These are phyloP conservation scores for Rhodamnia argentea DNA, from an alignment of 345 rosid species.

Conservation along the genomic window DNA sequence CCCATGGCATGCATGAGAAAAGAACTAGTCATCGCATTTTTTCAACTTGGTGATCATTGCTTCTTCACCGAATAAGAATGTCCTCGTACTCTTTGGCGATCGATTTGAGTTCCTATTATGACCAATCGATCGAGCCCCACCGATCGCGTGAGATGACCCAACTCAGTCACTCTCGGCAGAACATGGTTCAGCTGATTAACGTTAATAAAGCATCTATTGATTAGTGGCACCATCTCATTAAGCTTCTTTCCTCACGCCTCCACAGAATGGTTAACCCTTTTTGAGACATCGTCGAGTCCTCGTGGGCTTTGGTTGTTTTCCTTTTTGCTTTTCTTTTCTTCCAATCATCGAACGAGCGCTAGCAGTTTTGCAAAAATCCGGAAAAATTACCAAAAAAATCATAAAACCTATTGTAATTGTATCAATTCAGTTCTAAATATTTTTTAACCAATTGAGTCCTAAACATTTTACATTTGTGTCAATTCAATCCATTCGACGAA, in stretches of 20 bases:
- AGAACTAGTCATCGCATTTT: not conserved
- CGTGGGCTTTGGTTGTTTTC: not conserved
- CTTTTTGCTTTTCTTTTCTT: not conserved
- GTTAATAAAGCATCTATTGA: not conserved
- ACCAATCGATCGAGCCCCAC: not conserved
- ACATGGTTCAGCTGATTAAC: not conserved
- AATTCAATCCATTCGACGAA: too few species aligned
- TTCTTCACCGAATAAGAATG: not conserved
- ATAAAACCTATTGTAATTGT: too few species aligned
- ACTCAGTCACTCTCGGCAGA: not conserved
- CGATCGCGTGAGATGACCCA: not conserved
- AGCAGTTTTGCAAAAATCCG: not conserved
- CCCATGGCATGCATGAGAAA: not conserved
- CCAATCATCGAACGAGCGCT: not conserved
- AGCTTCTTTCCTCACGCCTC: conserved; percentile 4
- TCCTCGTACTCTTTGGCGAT: not conserved
- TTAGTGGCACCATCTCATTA: not conserved
- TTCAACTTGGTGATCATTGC: not conserved
- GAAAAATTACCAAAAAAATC: too few species aligned
- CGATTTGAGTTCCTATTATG: not conserved
- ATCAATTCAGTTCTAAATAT: too few species aligned
- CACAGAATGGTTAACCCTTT: conserved; percentile 11
- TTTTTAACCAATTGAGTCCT: too few species aligned
- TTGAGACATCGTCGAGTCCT: conserved; percentile 11
- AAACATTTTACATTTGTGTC: too few species aligned